These are phyloP conservation scores for Taiwanofungus camphoratus DNA, from an alignment of 1,284 basidiomycete species.

Conservation along the genomic window DNA sequence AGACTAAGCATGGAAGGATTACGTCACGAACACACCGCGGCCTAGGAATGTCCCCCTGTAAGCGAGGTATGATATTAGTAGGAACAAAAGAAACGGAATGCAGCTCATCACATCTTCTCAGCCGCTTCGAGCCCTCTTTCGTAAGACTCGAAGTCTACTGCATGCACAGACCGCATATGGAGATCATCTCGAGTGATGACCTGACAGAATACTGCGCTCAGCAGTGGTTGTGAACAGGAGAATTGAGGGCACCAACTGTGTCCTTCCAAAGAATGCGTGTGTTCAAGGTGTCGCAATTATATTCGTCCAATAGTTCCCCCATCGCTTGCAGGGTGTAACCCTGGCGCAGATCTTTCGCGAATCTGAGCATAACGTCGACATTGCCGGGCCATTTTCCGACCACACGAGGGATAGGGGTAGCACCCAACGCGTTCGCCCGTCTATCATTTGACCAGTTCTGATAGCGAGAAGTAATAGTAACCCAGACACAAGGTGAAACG, in stretches of 20 bases:
- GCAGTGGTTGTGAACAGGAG: neutral
- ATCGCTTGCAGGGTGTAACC: slow-evolving; percentile 56
- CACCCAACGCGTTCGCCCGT: slow-evolving; percentile 29
- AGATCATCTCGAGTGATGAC: slow-evolving; percentile 7
- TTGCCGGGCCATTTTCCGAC: slow-evolving; percentile 65
- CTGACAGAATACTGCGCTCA: neutral
- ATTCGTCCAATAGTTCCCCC: slow-evolving; percentile 49
- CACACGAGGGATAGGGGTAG: slow-evolving; percentile 45
- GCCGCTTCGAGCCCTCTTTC: slow-evolving; percentile 54
- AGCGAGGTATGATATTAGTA: neutral
- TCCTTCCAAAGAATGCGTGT: slow-evolving; percentile 57
- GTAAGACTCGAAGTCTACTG: slow-evolving; percentile 27
- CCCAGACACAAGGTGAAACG: slow-evolving; percentile 1
- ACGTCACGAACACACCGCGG: slow-evolving; percentile 7
- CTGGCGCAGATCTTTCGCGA: slow-evolving; percentile 47
- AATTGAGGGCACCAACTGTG: slow-evolving; percentile 37
- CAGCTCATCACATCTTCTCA: slow-evolving; percentile 48
- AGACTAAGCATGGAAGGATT: neutral
- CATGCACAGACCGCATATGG: slow-evolving; percentile 6
- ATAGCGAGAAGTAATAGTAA: slow-evolving; percentile 1
- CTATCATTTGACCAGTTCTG: slow-evolving; percentile 3
- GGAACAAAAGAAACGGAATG: neutral
- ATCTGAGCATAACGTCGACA: slow-evolving; percentile 51
- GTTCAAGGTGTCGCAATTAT: slow-evolving; percentile 57
- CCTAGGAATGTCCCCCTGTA: slow-evolving; percentile 42